phyloP scores from a whole-genome alignment of 768 basidiomycete species.

The Tylopilus plumbeoviolaceoides region DNA sequence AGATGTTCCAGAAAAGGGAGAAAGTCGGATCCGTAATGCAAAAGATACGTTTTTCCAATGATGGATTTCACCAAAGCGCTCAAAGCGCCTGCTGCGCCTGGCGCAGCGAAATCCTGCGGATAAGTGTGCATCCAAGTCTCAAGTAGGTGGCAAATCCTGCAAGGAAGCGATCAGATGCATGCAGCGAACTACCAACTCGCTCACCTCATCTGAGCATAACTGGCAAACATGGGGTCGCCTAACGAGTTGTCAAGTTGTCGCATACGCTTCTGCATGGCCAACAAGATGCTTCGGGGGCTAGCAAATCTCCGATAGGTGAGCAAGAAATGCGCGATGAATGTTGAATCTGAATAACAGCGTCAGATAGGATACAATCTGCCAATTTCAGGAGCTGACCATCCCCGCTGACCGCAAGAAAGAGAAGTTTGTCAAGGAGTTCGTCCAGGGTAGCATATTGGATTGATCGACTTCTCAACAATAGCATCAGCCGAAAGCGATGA shows the following conservation, averaged over 20 bases:
- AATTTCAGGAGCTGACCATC: conserved; percentile 51
- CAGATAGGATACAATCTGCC: conserved; percentile 11
- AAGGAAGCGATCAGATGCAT: conserved; percentile 2
- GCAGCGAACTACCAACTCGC: background rate
- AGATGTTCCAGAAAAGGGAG: conserved; percentile 74
- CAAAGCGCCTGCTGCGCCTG: conserved; percentile 68
- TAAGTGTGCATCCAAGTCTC: conserved; percentile 76
- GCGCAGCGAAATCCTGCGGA: conserved; percentile 76
- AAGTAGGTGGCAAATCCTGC: conserved; percentile 74
- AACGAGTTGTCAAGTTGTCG: conserved; percentile 67
- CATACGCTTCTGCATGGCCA: conserved; percentile 87
- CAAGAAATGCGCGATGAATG: conserved; percentile 75
- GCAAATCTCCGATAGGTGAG: conserved; percentile 83
- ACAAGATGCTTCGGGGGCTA: conserved; percentile 70
- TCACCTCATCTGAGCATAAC: conserved; percentile 85
- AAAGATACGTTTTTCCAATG: conserved; percentile 71
- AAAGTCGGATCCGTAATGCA: conserved; percentile 83
- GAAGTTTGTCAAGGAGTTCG: conserved; percentile 74
- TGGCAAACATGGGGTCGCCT: conserved; percentile 81
- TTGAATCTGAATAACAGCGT: conserved; percentile 50
- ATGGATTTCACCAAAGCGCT: conserved; percentile 76
- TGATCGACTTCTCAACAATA: conserved; percentile 40
- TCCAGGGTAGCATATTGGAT: conserved; percentile 74
- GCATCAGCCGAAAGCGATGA: conserved; percentile 8
- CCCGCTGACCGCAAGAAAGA: conserved; percentile 80